Percentiles rank a stretch among this genome's conserved stretches.
Conservation (phyloP, 345 rosid genomes). For the Aquilaria malaccensis region DNA sequence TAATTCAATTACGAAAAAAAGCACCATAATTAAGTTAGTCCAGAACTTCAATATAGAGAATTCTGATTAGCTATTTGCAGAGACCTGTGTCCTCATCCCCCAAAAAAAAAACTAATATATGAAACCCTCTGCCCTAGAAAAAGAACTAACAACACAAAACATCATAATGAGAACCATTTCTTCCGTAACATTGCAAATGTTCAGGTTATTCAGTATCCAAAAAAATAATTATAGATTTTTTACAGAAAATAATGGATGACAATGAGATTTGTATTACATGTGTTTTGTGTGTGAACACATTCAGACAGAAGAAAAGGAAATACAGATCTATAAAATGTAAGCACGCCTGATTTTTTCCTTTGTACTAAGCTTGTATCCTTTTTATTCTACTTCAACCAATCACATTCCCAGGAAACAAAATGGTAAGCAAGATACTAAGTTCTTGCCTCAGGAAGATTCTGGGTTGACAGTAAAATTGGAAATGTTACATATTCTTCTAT, state of each 20-base stretch:
- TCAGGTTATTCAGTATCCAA: too few species aligned
- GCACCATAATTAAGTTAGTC: conserved; percentile 3
- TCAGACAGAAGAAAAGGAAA: background rate
- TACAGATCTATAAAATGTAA: too few species aligned
- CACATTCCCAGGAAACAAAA: background rate
- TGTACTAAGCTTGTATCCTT: background rate
- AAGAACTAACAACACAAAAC: too few species aligned
- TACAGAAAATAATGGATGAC: too few species aligned
- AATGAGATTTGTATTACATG: too few species aligned
- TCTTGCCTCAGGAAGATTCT: conserved; percentile 50
- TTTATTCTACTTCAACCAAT: background rate
- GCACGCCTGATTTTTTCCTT: background rate
- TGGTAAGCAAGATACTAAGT: background rate
- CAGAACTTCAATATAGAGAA: conserved; percentile 1
- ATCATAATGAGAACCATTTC: too few species aligned
- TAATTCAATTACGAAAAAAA: conserved; percentile 21
- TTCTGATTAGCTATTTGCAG: background rate
- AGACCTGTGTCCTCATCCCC: too few species aligned
- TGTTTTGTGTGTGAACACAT: too few species aligned
- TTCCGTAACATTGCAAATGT: too few species aligned
- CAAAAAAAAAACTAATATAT: background rate
- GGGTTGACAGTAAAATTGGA: conserved; percentile 57
- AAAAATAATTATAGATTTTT: too few species aligned
- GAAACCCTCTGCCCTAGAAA: conserved; percentile 1
- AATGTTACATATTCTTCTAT: conserved; percentile 66